These are phyloP conservation scores for Ganoderma sinense DNA, from an alignment of 1,284 basidiomycete species.

Conservation along the genomic window DNA sequence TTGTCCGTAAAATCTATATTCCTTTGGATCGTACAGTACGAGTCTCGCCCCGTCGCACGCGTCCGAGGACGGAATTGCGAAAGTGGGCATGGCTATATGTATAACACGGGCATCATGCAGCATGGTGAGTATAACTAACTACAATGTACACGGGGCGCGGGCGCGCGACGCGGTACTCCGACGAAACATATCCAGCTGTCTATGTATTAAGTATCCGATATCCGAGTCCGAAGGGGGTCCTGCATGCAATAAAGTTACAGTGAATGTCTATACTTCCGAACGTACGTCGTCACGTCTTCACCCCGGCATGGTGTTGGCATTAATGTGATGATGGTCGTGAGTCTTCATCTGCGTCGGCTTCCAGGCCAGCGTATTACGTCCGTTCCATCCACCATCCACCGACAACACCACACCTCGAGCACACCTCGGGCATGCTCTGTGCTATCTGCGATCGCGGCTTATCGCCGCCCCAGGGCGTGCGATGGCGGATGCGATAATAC, in stretches of 20 bases:
- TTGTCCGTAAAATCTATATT: not conserved
- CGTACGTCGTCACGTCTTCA: too few relatives aligned
- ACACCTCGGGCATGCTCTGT: not conserved
- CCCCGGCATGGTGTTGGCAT: not conserved
- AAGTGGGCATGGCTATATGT: not conserved
- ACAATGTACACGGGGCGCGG: not conserved
- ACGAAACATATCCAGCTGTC: not conserved
- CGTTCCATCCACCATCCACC: not conserved
- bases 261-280: not conserved
- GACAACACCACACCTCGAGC: not conserved
- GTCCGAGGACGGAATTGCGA: too few relatives aligned
- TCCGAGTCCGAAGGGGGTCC: not conserved
- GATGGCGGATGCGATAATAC: not conserved
- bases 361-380: not conserved
- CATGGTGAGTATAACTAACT: not conserved
- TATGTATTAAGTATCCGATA: not conserved
- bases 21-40: too few relatives aligned
- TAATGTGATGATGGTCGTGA: not conserved
- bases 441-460: not conserved
- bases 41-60: too few relatives aligned
- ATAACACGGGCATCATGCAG: too few relatives aligned
- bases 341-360: not conserved
- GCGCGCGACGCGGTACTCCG: not conserved
- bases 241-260: conserved; percentile 1
- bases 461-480: not conserved